Conservation (phyloP, 2,329 filamentous ascomycete species). For the Graphiopsis chlorocephala region DNA sequence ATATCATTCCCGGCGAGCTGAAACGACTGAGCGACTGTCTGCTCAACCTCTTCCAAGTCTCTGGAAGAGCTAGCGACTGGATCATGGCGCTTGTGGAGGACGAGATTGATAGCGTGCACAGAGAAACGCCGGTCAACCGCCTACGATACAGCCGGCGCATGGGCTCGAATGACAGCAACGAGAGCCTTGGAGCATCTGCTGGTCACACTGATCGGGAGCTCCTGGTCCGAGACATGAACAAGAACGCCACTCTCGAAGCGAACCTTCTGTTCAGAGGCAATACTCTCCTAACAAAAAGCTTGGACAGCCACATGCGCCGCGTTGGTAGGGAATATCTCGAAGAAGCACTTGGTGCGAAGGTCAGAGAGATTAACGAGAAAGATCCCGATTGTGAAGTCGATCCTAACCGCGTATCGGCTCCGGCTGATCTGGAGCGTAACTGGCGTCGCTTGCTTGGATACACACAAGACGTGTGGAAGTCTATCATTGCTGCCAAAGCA, state of each 20-base stretch:
- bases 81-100: slow-evolving; percentile 90
- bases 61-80: slow-evolving; percentile 81
- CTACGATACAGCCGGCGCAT: slow-evolving; percentile 65
- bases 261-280: slow-evolving; percentile 96
- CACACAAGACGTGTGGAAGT: slow-evolving; percentile 82
- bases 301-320: slow-evolving; percentile 94
- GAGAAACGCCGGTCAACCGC: slow-evolving; percentile 68
- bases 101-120: slow-evolving; percentile 90
- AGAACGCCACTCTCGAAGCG: slow-evolving; percentile 78
- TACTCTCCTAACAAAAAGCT: slow-evolving; percentile 84
- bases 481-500: slow-evolving; percentile 70
- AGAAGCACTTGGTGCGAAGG: slow-evolving; percentile 78
- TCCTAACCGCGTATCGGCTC: slow-evolving; percentile 67
- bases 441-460: slow-evolving; percentile 74
- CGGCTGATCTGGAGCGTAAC: slow-evolving; percentile 75
- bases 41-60: slow-evolving; percentile 93
- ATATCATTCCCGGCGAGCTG: slow-evolving; percentile 72
- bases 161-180: slow-evolving; percentile 67
- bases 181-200: slow-evolving; percentile 39
- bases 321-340: slow-evolving; percentile 91
- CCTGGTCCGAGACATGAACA: slow-evolving; percentile 73
- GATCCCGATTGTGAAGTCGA: slow-evolving; percentile 95
- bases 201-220: slow-evolving; percentile 62
- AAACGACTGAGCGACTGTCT: slow-evolving; percentile 80
- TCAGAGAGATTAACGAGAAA: slow-evolving; percentile 83